Evolutionary conservation across 2,329 filamentous ascomycete species (phyloP).

Genomic region (Phyllosticta capitalensis): DNA sequence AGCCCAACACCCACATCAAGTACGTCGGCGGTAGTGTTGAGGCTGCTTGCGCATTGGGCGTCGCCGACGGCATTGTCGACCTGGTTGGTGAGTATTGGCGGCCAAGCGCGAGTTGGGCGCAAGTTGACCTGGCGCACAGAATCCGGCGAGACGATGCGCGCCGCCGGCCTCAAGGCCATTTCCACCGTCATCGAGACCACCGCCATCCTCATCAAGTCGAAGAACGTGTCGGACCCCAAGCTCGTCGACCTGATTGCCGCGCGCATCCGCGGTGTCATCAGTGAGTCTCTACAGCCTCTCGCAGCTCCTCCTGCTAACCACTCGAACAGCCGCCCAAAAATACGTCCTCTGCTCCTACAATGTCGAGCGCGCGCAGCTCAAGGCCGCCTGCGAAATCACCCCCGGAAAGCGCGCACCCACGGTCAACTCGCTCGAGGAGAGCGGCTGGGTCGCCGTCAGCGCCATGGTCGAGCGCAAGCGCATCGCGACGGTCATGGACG

Average conservation of each 20-base stretch:
- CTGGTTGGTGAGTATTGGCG: slow-evolving; percentile 66
- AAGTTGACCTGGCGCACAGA: slow-evolving; percentile 46
- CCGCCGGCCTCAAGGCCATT: slow-evolving; percentile 85
- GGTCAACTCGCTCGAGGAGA: slow-evolving; percentile 77
- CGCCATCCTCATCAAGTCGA: slow-evolving; percentile 87
- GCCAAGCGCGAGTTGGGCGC: neutral
- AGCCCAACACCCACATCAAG: slow-evolving; percentile 74
- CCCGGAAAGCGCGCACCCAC: slow-evolving; percentile 92
- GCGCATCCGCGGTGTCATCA: slow-evolving; percentile 87
- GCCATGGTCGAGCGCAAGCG: slow-evolving; percentile 87
- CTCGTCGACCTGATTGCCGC: slow-evolving; percentile 77
- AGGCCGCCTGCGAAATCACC: slow-evolving; percentile 64
- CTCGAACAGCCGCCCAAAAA: slow-evolving; percentile 60
- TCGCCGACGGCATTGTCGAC: slow-evolving; percentile 95
- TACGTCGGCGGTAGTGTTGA: slow-evolving; percentile 95
- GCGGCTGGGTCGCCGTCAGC: slow-evolving; percentile 88
- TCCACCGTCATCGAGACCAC: slow-evolving; percentile 84
- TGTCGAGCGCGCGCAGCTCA: slow-evolving; percentile 61
- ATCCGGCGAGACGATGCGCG: slow-evolving; percentile 97
- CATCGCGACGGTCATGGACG: slow-evolving; percentile 80
- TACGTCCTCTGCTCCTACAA: slow-evolving; percentile 98
- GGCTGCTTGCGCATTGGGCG: slow-evolving; percentile 87
- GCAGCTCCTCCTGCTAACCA: slow-evolving; percentile 16
- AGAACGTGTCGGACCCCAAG: slow-evolving; percentile 66
- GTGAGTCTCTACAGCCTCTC: slow-evolving; percentile 32